These are phyloP conservation scores for Vitellaria paradoxa DNA, from an alignment of 179 eudicot species.

Conservation along the genomic window DNA sequence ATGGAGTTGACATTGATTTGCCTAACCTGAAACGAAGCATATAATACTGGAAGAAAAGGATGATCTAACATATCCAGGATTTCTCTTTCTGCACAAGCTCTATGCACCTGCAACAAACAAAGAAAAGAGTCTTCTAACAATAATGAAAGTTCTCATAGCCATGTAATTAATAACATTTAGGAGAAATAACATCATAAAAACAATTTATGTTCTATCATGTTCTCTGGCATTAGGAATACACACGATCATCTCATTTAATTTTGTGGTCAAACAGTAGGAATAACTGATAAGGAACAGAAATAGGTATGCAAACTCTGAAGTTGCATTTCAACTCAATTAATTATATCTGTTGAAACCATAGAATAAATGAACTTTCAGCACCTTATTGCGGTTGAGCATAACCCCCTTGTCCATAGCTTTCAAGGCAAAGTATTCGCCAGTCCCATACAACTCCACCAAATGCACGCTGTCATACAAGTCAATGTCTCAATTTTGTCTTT, in stretches of 20 bases:
- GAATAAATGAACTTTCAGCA: constrained; percentile 15
- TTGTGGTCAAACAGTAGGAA: background rate
- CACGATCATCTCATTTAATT: background rate
- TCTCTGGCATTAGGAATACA: background rate
- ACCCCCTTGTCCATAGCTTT: constrained; percentile 93
- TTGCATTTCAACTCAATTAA: background rate
- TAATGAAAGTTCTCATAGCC: too few species aligned
- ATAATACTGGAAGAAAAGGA: constrained; percentile 97
- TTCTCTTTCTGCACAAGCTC: constrained; percentile 99
- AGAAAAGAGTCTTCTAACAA: background rate
- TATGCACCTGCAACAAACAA: constrained; percentile 65
- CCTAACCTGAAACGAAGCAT: constrained; percentile 98
- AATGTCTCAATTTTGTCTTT: constrained; percentile 3
- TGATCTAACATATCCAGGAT: constrained; percentile 92
- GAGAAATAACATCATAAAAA: too few species aligned
- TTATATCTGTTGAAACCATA: too few species aligned
- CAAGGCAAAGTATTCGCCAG: constrained; percentile 87
- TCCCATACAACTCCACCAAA: constrained; percentile 83
- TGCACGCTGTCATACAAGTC: constrained; percentile 65
- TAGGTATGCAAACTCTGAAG: background rate
- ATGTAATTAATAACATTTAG: background rate
- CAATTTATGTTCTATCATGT: background rate
- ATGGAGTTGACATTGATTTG: background rate
- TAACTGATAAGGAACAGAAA: background rate
- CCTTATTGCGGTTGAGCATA: constrained; percentile 97